Evolutionary conservation across 805 yeast genomes (phyloP).

Genomic region (Metschnikowia picachoensis): DNA sequence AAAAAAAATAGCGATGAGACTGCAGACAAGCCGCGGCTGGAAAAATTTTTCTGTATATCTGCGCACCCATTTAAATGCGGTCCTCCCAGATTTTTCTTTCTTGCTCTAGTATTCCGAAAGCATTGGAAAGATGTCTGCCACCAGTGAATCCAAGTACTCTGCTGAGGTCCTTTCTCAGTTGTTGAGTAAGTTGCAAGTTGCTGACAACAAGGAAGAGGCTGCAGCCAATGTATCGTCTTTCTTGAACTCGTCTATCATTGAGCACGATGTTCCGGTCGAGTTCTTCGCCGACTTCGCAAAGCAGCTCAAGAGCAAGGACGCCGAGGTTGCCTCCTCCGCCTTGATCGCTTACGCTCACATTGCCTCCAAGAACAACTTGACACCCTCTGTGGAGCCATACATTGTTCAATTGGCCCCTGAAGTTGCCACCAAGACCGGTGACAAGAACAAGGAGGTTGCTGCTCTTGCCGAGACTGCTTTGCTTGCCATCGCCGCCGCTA

Average conservation of each 20-base stretch:
- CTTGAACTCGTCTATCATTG: conserved; percentile 95
- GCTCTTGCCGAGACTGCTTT: conserved; percentile 74
- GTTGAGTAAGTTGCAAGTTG: conserved; percentile 87
- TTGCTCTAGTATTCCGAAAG: conserved; percentile 13
- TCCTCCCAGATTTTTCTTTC: conserved; percentile 11
- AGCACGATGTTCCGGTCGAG: conserved; percentile 93
- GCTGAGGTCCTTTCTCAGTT: conserved; percentile 88
- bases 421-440: conserved; percentile 80
- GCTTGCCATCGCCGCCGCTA: conserved; percentile 68
- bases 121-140: conserved; percentile 45
- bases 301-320: conserved; percentile 73
- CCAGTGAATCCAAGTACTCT: conserved; percentile 58
- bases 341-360: conserved; percentile 81
- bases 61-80: conserved; percentile 15
- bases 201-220: conserved; percentile 83
- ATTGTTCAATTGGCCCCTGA: conserved; percentile 71
- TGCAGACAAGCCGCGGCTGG: conserved; percentile 12
- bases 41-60: conserved; percentile 16
- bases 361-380: conserved; percentile 70
- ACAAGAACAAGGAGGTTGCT: conserved; percentile 77
- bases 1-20: conserved; percentile 14
- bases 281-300: conserved; percentile 76
- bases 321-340: conserved; percentile 64
- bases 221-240: conserved; percentile 88
- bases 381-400: conserved; percentile 95